phyloP scores from a whole-genome alignment of 495 filamentous ascomycete species.

The Evernia prunastri region DNA sequence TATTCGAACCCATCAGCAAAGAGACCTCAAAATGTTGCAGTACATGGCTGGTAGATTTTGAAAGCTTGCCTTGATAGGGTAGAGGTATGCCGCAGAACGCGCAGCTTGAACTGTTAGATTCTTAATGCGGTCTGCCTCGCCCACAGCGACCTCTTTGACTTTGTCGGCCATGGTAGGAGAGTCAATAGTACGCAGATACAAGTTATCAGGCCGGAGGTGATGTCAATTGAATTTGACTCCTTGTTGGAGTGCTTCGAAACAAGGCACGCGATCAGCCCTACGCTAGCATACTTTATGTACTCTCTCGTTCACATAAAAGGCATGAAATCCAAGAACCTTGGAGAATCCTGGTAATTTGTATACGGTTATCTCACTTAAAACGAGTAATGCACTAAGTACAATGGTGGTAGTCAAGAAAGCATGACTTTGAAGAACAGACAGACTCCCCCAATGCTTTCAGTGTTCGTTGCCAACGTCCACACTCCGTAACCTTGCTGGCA shows the following conservation, averaged over 20 bases:
- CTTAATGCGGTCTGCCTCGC: conserved; percentile 38
- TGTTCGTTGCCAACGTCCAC: conserved; percentile 10
- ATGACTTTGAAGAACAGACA: conserved; percentile 3
- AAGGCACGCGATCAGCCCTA: conserved; percentile 10
- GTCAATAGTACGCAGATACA: not conserved
- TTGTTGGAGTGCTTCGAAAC: not conserved
- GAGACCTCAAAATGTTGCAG: not conserved
- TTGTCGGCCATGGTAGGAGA: conserved; percentile 35
- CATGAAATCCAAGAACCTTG: no score
- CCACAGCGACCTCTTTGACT: conserved; percentile 38
- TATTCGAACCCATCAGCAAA: conserved; percentile 13
- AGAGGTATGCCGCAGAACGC: conserved; percentile 71
- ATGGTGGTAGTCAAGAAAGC: not conserved
- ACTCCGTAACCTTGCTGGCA: not conserved
- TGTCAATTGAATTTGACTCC: not conserved
- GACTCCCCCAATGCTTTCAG: conserved; percentile 10
- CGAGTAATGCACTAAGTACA: not conserved
- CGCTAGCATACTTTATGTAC: not conserved
- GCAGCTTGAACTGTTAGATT: conserved; percentile 54
- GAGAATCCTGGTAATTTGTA: not conserved
- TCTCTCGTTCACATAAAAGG: not conserved
- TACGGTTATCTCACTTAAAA: not conserved
- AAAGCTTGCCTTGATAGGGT: conserved; percentile 65
- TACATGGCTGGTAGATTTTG: not conserved
- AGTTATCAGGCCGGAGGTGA: not conserved